Evolutionary conservation across 2,329 filamentous ascomycete genomes (phyloP).

Genomic region (Pestalotiopsis sp.): DNA sequence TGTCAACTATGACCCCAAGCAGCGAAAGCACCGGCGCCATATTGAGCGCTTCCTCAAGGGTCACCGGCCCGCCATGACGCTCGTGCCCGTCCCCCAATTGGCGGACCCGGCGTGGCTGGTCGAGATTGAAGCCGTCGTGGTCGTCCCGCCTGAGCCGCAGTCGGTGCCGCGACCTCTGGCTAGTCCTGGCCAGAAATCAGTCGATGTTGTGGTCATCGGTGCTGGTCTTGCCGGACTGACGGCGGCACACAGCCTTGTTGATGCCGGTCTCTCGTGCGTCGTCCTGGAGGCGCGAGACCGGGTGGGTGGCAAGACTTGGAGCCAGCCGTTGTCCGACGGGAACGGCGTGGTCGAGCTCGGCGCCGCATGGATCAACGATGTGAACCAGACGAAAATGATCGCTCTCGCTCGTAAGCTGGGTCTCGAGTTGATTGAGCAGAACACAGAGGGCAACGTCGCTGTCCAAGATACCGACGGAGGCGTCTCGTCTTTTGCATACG

Average conservation of each 20-base stretch:
- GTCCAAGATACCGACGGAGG: constrained; percentile 20
- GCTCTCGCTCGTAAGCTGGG: constrained; percentile 41
- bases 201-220: constrained; percentile 44
- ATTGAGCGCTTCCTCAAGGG: constrained; percentile 38
- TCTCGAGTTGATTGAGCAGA: constrained; percentile 49
- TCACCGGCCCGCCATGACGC: constrained; percentile 43
- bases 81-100: constrained; percentile 43
- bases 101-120: constrained; percentile 41
- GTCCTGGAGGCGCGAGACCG: constrained; percentile 53
- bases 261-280: constrained; percentile 39
- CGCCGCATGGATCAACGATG: constrained; percentile 63
- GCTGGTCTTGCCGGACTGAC: constrained; percentile 43
- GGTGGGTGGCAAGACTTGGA: constrained; percentile 56
- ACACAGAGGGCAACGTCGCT: constrained; percentile 45
- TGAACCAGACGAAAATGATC: constrained; percentile 49
- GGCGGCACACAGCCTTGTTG: constrained; percentile 36
- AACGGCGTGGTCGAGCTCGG: constrained; percentile 51
- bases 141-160: constrained; percentile 16
- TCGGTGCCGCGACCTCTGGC: background rate
- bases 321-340: constrained; percentile 30
- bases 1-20: constrained; percentile 42
- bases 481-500: constrained; percentile 20
- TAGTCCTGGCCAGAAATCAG: background rate
- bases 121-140: constrained; percentile 45
- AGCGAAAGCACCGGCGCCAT: constrained; percentile 37